A percentile compares a stretch with the other conserved stretches of the same genome.
Evolutionary conservation across 257 asterid species (phyloP).

Genomic region (Jaltomata sinuosa): DNA sequence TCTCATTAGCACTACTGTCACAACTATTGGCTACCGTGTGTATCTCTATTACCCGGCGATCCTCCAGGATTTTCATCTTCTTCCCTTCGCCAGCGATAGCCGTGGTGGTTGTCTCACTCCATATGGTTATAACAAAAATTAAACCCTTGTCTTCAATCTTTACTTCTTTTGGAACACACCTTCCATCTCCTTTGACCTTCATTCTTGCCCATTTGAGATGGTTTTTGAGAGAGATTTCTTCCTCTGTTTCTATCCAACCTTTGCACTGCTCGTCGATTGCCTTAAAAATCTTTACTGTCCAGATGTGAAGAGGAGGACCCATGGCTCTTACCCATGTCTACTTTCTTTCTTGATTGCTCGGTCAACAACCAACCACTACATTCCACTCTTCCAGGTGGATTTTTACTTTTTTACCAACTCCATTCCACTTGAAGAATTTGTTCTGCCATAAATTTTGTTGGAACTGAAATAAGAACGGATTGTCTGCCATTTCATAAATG

Average conservation of each 20-base stretch:
- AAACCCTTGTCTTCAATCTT: not conserved
- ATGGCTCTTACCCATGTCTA: not conserved
- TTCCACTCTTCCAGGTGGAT: not conserved
- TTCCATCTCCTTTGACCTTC: not conserved
- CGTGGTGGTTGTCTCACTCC: not conserved
- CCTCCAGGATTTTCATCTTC: not conserved
- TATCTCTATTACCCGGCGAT: not conserved
- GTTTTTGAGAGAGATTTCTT: not conserved
- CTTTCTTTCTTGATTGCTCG: not conserved
- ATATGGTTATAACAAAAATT: not conserved
- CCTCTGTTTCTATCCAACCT: not conserved
- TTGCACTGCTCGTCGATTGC: not conserved
- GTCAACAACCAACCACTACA: not conserved
- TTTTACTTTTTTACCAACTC: not conserved
- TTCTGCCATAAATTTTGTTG: not conserved
- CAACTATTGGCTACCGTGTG: not conserved
- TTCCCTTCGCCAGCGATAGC: not conserved
- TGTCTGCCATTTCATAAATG: not conserved
- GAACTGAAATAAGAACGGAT: not conserved
- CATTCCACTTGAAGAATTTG: not conserved
- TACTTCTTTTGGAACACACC: not conserved
- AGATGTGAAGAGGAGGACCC: not conserved
- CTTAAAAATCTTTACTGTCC: not conserved
- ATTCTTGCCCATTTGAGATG: not conserved
- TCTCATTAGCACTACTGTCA: not conserved